phyloP scores from a whole-genome alignment of 2,329 filamentous ascomycete species.

The Sporothrix pseudoabietina region DNA sequence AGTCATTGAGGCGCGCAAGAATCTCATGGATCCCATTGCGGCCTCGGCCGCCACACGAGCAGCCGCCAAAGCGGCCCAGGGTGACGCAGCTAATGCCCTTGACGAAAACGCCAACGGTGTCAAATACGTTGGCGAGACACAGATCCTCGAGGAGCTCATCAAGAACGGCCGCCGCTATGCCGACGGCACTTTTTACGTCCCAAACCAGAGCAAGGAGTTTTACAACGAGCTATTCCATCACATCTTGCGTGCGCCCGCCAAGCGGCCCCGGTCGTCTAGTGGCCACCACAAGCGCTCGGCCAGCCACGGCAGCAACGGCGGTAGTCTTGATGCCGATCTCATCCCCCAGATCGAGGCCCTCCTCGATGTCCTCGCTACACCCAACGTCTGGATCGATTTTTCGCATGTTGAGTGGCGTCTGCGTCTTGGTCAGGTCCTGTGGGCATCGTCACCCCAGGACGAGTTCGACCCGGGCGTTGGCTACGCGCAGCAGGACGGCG shows the following conservation, averaged over 20 bases:
- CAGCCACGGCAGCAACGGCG: constrained; percentile 9
- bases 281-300: constrained; percentile 55
- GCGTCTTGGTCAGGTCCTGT: constrained; percentile 70
- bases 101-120: constrained; percentile 46
- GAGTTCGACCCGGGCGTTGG: constrained; percentile 29
- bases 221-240: constrained; percentile 65
- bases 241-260: constrained; percentile 60
- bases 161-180: constrained; percentile 59
- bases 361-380: constrained; percentile 64
- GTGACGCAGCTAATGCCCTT: not conserved
- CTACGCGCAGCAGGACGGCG: constrained; percentile 47
- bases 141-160: constrained; percentile 61
- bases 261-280: constrained; percentile 47
- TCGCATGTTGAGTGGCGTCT: constrained; percentile 75
- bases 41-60: constrained; percentile 3
- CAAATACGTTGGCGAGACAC: constrained; percentile 58
- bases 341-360: constrained; percentile 70
- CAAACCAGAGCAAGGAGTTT: constrained; percentile 56
- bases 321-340: constrained; percentile 46
- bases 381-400: constrained; percentile 74
- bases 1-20: constrained; percentile 61
- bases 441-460: constrained; percentile 47
- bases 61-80: constrained; percentile 5
- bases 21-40: constrained; percentile 54
- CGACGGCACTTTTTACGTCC: constrained; percentile 54